Percentiles rank a stretch among this genome's conserved stretches.
Evolutionary conservation across 164 flowering plant species (phyloP).

Genomic region (Dillenia suffruticosa): DNA sequence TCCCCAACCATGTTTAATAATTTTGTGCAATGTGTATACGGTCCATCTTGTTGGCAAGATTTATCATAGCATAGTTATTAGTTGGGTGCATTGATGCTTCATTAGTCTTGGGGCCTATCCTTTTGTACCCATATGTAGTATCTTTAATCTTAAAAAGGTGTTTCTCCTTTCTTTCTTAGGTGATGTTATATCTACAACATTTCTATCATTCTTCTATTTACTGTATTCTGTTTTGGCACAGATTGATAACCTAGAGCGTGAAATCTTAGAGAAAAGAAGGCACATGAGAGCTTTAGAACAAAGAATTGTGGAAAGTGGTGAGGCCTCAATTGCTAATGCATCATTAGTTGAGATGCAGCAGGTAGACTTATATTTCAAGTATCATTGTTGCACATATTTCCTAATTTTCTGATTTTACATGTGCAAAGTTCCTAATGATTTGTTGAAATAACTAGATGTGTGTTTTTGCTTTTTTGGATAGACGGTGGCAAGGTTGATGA

Average conservation of each 20-base stretch:
- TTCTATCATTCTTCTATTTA: neutral
- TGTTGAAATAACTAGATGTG: too few species aligned
- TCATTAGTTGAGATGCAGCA: slow-evolving; percentile 93
- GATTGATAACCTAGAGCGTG: slow-evolving; percentile 83
- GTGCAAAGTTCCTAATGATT: neutral
- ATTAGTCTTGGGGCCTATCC: too few species aligned
- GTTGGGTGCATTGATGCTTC: too few species aligned
- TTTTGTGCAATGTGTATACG: too few species aligned
- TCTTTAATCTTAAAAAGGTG: too few species aligned
- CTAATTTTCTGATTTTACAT: neutral
- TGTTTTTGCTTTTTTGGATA: slow-evolving; percentile 24
- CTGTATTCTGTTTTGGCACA: slow-evolving; percentile 17
- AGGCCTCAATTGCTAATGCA: slow-evolving; percentile 79
- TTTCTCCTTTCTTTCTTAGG: too few species aligned
- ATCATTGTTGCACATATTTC: slow-evolving; percentile 3
- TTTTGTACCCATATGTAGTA: too few species aligned
- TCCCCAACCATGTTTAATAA: too few species aligned
- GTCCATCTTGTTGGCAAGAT: too few species aligned
- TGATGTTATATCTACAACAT: neutral
- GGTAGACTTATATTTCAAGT: slow-evolving; percentile 35
- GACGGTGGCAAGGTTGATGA: slow-evolving; percentile 80
- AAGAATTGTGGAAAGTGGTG: slow-evolving; percentile 75
- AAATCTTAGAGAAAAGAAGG: slow-evolving; percentile 76
- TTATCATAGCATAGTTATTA: too few species aligned
- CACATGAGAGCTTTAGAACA: slow-evolving; percentile 85